Evolutionary conservation across 129 eudicot species (phyloP), one percentile per base, ranked within the genome.

Genomic region (Chrysanthemum lavandulifolium): DNA sequence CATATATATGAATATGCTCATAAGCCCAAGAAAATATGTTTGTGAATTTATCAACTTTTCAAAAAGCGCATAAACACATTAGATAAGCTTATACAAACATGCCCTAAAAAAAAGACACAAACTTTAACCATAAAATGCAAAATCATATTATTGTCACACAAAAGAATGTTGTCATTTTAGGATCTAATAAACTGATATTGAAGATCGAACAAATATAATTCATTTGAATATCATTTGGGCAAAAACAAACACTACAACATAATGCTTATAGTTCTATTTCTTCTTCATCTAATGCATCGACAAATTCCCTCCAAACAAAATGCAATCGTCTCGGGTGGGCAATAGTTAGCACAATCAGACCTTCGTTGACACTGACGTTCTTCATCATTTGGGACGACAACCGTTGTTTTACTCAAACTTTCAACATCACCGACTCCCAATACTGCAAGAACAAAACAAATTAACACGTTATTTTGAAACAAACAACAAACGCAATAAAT

Each of bases 231-330:
- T 65, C 73, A 36, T 33, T 25, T 27, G 15, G 4, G 50, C 53
- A 10, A 36, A 36, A 59, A 7, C 58, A 58, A 58, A 43, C 43
- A 10, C 19, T 5, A 12, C 50, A 60, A 40, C 33, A 75, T 13
- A n/a, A 33, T 50, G 15, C 14, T 63, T 74, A 51, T 55, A n/a
- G 14, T 21, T 8, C 5, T 12, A 53, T 53, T 53, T 15, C 58
- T 18, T 36, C 10, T 43, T 65, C 31, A 65, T 65, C 14, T 52
- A 40, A 76, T 33, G 45, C 80, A 76, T 67, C 68, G 40, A 9
- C 80, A 76, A 67, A 21, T 55, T 67, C 67, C 48, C 3, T 60
- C 80, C 29, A 76, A 29, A 59, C 80, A 76, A 2, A 47, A 13
- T 4, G 80, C 68, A 58, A 76, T 2, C 52, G 67, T 56, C 25